Evolutionary conservation across 1,284 basidiomycete species (phyloP).

Genomic region (Athelia psychrophila): DNA sequence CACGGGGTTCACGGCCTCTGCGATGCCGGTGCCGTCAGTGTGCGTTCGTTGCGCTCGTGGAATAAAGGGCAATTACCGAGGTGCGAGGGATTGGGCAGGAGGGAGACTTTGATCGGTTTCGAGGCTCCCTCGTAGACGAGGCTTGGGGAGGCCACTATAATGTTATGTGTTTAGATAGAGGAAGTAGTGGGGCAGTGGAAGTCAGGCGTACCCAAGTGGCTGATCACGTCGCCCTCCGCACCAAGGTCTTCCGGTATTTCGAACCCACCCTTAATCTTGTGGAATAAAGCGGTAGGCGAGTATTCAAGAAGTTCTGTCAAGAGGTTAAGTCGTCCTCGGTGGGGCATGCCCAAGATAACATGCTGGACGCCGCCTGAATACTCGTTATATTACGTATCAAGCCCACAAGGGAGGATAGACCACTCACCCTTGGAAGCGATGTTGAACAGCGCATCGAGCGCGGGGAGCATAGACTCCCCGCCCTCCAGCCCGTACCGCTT

Average conservation of each 20-base stretch:
- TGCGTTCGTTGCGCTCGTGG: too few relatives aligned
- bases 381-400: background rate
- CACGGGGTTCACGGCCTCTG: conserved; percentile 84
- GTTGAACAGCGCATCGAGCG: conserved; percentile 73
- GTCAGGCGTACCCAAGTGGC: conserved; percentile 71
- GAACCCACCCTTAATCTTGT: conserved; percentile 80
- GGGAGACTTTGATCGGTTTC: conserved; percentile 64
- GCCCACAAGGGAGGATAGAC: background rate
- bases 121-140: conserved; percentile 50
- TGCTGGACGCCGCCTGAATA: conserved; percentile 61
- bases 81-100: conserved; percentile 88
- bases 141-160: conserved; percentile 56
- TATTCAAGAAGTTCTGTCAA: conserved; percentile 77
- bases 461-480: conserved; percentile 88
- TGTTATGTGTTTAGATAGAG: background rate
- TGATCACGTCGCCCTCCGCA: conserved; percentile 82
- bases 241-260: conserved; percentile 70
- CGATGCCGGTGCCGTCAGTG: too few relatives aligned
- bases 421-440: conserved; percentile 57
- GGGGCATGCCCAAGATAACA: conserved; percentile 80
- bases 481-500: conserved; percentile 87
- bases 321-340: conserved; percentile 85
- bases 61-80: conserved; percentile 54
- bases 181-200: background rate
- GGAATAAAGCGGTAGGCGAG: conserved; percentile 68